Conservation (phyloP, 2,329 filamentous ascomycete genomes). For the Cucurbitaria berberidis region DNA sequence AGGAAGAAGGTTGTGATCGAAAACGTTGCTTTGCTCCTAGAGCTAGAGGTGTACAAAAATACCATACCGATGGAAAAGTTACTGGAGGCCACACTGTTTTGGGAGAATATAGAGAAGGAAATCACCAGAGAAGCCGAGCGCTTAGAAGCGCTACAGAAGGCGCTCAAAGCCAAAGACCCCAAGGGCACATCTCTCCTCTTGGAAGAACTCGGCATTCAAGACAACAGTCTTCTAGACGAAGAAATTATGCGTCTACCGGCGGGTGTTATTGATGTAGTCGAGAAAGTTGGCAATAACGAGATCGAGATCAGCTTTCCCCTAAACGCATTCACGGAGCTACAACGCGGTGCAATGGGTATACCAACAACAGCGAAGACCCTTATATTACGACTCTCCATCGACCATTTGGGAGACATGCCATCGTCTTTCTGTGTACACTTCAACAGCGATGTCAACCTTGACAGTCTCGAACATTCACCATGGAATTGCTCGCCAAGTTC, state of each 20-base stretch:
- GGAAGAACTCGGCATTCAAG: constrained; percentile 29
- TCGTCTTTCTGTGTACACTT: constrained; percentile 40
- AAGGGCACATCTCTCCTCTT: constrained; percentile 33
- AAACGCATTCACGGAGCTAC: constrained; percentile 24
- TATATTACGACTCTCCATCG: constrained; percentile 31
- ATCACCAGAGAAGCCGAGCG: constrained; percentile 32
- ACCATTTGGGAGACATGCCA: constrained; percentile 6
- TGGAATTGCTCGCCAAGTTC: constrained; percentile 22
- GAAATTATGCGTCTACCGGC: constrained; percentile 32
- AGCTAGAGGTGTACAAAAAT: constrained; percentile 16
- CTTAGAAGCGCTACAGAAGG: constrained; percentile 26
- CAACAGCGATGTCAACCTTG: constrained; percentile 23
- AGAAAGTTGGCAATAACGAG: constrained; percentile 29
- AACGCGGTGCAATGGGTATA: constrained; percentile 35
- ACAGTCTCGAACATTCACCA: constrained; percentile 22
- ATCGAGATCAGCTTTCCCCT: constrained; percentile 41
- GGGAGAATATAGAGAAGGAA: constrained; percentile 24
- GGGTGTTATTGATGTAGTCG: constrained; percentile 30
- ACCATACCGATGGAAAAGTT: constrained; percentile 20
- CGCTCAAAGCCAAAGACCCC: constrained; percentile 35
- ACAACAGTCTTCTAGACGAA: constrained; percentile 34
- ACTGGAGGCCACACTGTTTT: constrained; percentile 24
- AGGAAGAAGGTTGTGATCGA: constrained; percentile 22
- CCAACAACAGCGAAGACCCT: constrained; percentile 27
- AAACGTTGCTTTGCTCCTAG: constrained; percentile 27